These are phyloP conservation scores for Quercus lobata DNA, from an alignment of 331 rosid species.

Conservation along the genomic window DNA sequence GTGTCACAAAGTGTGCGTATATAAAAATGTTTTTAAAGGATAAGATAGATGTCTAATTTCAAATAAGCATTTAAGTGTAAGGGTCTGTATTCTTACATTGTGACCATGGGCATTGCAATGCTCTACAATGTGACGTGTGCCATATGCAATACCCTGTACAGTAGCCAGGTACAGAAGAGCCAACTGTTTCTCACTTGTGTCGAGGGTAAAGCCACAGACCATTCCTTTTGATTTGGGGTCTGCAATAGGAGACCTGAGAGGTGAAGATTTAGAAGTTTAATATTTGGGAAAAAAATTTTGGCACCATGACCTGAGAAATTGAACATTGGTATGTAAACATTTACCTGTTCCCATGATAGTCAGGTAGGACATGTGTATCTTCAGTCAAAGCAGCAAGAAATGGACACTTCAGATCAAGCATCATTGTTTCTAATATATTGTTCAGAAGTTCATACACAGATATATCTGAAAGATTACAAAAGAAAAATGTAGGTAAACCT, in stretches of 20 bases:
- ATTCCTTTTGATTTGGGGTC: constrained; percentile 95
- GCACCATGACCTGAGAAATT: constrained; percentile 17
- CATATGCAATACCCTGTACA: constrained; percentile 92
- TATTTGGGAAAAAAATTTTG: constrained; percentile 13
- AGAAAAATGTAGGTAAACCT: constrained; percentile 19
- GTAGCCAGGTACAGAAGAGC: constrained; percentile 86
- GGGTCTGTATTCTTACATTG: constrained; percentile 59
- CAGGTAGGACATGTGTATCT: constrained; percentile 78
- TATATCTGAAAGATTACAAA: constrained; percentile 41
- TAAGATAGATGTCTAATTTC: not conserved
- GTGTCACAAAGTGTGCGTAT: not conserved
- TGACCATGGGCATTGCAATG: constrained; percentile 92
- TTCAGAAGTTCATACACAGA: constrained; percentile 83
- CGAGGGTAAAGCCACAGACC: constrained; percentile 82
- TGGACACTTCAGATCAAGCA: constrained; percentile 51
- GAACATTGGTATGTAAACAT: constrained; percentile 8
- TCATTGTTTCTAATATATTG: constrained; percentile 60
- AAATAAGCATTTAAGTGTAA: not conserved
- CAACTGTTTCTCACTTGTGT: constrained; percentile 74
- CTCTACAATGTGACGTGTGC: constrained; percentile 95
- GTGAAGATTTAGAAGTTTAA: constrained; percentile 24
- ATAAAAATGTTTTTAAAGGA: not conserved
- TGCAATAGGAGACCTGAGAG: constrained; percentile 87
- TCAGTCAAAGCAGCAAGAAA: constrained; percentile 81
- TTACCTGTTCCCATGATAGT: constrained; percentile 97